phyloP scores from a whole-genome alignment of 345 rosid genomes.

The Ceriops tagal region DNA sequence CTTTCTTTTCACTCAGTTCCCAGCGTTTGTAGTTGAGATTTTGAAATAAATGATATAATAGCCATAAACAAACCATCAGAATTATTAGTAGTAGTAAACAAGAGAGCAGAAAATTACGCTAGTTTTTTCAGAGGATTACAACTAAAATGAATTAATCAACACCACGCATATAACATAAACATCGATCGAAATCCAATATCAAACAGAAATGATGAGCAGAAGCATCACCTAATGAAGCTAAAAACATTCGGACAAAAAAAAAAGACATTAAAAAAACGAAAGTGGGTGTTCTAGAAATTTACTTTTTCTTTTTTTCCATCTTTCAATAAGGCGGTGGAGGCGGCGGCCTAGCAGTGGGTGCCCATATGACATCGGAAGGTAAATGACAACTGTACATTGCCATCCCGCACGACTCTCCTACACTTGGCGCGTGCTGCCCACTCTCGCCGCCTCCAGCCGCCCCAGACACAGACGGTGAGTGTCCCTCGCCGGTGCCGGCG shows the following conservation, averaged over 20 bases:
- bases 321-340: slow-evolving; percentile 38
- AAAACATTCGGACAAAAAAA: too few species aligned
- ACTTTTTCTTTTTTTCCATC: not conserved
- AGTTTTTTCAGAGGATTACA: too few species aligned
- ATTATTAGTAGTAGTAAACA: too few species aligned
- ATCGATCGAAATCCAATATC: not conserved
- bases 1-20: too few species aligned
- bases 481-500: slow-evolving; percentile 44
- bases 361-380: slow-evolving; percentile 71
- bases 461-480: slow-evolving; percentile 49
- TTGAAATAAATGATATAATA: too few species aligned
- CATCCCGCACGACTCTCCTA: slow-evolving; percentile 51
- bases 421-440: slow-evolving; percentile 44
- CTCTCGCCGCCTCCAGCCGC: slow-evolving; percentile 31
- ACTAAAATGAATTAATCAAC: not conserved
- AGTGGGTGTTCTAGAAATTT: not conserved
- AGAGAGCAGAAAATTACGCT: too few species aligned
- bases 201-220: not conserved
- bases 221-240: not conserved
- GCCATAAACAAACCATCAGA: too few species aligned
- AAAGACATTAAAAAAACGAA: not conserved
- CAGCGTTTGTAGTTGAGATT: too few species aligned
- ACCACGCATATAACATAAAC: not conserved
- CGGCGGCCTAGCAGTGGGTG: slow-evolving; percentile 60
- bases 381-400: slow-evolving; percentile 64